A percentile compares a stretch with the other conserved stretches of the same genome.
Conservation (phyloP, 2,329 filamentous ascomycete species). For the Neonectria ditissima region DNA sequence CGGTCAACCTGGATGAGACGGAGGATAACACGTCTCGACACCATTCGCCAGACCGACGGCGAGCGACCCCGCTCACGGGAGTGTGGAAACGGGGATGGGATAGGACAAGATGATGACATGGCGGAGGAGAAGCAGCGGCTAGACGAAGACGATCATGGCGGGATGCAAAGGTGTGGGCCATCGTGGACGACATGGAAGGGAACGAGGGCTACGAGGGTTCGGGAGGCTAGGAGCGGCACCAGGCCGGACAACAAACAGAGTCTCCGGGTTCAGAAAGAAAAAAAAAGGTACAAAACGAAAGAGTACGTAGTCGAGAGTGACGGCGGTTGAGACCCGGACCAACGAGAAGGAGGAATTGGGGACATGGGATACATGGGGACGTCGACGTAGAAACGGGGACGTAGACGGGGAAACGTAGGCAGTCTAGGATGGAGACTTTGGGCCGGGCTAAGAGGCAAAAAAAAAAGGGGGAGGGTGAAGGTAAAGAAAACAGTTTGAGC, state of each 20-base stretch:
- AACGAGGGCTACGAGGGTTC: conserved; percentile 34
- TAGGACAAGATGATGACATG: conserved; percentile 51
- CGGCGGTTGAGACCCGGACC: conserved; percentile 36
- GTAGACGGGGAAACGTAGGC: conserved; percentile 2
- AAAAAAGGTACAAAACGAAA: conserved; percentile 28
- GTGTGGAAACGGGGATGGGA: conserved; percentile 43
- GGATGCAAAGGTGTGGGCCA: conserved; percentile 51
- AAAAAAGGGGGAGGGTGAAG: conserved; percentile 44
- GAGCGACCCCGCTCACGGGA: conserved; percentile 57
- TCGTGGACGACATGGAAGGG: conserved; percentile 44
- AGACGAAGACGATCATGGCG: conserved; percentile 50
- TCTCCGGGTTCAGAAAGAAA: conserved; percentile 31
- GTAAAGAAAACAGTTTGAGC: conserved; percentile 39
- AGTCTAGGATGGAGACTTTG: background rate
- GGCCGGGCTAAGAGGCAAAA: conserved; percentile 11
- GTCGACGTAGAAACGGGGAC: conserved; percentile 9
- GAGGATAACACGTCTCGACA: conserved; percentile 58
- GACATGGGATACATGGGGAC: conserved; percentile 34
- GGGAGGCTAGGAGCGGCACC: conserved; percentile 47
- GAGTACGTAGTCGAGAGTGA: conserved; percentile 32
- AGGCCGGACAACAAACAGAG: conserved; percentile 31
- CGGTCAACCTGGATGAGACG: conserved; percentile 50
- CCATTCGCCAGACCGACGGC: conserved; percentile 56
- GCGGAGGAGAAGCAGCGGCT: conserved; percentile 44
- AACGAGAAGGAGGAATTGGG: conserved; percentile 40